Evolutionary conservation across 768 basidiomycete species (phyloP), one percentile per base, ranked within the genome.

Genomic region (Termitomyces sp.): DNA sequence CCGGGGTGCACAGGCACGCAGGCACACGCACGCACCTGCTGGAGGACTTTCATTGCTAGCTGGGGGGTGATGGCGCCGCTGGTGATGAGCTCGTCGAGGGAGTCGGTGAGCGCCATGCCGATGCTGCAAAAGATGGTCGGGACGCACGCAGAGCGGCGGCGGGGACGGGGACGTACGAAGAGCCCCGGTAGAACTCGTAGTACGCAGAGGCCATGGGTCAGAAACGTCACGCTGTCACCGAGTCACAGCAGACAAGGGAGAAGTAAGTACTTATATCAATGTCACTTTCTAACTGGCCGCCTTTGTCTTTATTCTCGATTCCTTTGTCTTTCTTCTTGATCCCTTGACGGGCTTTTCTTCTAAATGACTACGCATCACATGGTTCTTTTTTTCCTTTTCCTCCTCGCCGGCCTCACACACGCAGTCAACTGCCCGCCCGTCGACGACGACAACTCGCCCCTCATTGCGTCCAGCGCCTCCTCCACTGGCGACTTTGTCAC

Each of bases 31-130:
- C 68, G 61, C 64, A 97, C 96, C 91, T 98, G 96, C 68, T 90
- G 88, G 58, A 98, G 74, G n/a, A 97, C 93, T 73, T 96, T 92
- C 88, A 98, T 93, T n/a, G 96, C 97, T 64, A 98, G 72, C 75
- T 98, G 96, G 13, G 96, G 96, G 20, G 94, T 96, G 66, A 99
- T 99, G 51, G 92, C 86, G 2, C 96, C 96, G 67, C 89, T 90
- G 47, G 94, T 96, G 66, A 99, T 98, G 63, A 99, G 84, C 75
- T 98, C 96, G 75, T 99, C 97, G 65, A 99, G 84, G 63, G 96
- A 94, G 77, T 99, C 97, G 14, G 95, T 96, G 52, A 99, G 80
- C 53, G 96, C 94, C 83, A 94, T 92, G 52, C 97, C 97, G 72
- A 98, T 93, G 63, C 97, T 98, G 69, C 9, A n/a, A 26, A 14